Conservation (phyloP, 1,139 yeast species). For the Saccharomyces hybrid region DNA sequence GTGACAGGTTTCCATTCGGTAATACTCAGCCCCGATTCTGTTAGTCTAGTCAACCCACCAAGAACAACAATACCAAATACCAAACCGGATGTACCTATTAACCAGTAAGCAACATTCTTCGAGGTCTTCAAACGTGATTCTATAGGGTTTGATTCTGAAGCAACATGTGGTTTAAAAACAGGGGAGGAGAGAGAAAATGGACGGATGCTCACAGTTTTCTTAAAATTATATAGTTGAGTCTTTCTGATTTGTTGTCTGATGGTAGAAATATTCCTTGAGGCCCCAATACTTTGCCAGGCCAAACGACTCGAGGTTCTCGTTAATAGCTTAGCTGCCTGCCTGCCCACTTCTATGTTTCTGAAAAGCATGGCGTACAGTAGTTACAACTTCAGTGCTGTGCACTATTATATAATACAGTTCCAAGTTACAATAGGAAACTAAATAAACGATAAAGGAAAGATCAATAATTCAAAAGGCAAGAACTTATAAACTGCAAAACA, state of each 20-base stretch:
- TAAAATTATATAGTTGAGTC: not conserved
- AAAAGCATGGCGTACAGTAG: not conserved
- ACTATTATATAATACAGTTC: not conserved
- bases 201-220: not conserved
- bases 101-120: conserved; percentile 69
- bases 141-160: not conserved
- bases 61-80: conserved; percentile 95
- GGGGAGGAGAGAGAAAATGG: conserved; percentile 6
- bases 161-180: not conserved
- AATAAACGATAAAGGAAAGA: not conserved
- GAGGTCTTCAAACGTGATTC: conserved; percentile 8
- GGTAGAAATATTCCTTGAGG: conserved; percentile 2
- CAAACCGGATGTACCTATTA: conserved; percentile 80
- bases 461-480: not conserved
- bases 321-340: not conserved
- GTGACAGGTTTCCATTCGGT: conserved; percentile 99
- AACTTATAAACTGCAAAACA: not conserved
- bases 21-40: conserved; percentile 92
- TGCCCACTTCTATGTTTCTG: not conserved
- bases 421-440: not conserved
- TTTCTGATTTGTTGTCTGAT: not conserved
- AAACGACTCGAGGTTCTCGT: not conserved
- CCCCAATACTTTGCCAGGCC: not conserved
- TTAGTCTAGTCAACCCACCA: conserved; percentile 91
- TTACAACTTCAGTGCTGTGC: not conserved